Base-by-base conservation (phyloP, 352 stramenopile species). In the Phytophthora meadii region DNA sequence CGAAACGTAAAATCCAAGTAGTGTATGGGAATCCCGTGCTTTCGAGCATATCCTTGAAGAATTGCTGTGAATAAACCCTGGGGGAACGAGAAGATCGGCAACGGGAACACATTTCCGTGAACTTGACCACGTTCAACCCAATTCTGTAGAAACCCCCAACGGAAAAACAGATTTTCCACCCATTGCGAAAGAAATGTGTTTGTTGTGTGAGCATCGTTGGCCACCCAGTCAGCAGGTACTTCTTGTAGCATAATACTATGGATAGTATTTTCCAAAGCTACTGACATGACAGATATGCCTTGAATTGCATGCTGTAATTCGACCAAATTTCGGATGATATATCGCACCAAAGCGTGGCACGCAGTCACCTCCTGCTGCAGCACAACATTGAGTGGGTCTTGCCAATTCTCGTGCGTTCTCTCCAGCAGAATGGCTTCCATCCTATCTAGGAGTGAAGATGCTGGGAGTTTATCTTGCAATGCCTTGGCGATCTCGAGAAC, bases 41-140 rank as follows among this genome's bases (percentile, higher is more conserved):
- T 92, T 44, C 87, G 70, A 19, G 87, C 81, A 30, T 94, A 79
- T 6, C 82, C 81, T 70, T 95, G 87, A 12, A 93, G 48, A 54
- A 90, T 79, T 19, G 79, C 87, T 3, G 87, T 95, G 50, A 95
- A 90, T 39, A 95, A 78, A 0, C 84, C 84, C 24, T 94, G 84
- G 0, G 87, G 84, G 27, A 92, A 95, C 32, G 70, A 81, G 40
- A 95, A 93, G 6, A 87, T 72, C 4, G 87, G 74, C 14, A 94
- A 55, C 4, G 81, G 84, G 37, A 87, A 92, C 12, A 54, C 47
- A n/a, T 68, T 74, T 9, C 49, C 32, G 1, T 34, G 27, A 3
- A 57, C 51, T 72, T 68, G 34, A 66, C 66, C 52, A 73, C 58
- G 24, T 32, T 45, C 9, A 59, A 67, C 32, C 87, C 87, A 95